phyloP scores from a whole-genome alignment of 306 rosid genomes.

The Cucumis hystrix region DNA sequence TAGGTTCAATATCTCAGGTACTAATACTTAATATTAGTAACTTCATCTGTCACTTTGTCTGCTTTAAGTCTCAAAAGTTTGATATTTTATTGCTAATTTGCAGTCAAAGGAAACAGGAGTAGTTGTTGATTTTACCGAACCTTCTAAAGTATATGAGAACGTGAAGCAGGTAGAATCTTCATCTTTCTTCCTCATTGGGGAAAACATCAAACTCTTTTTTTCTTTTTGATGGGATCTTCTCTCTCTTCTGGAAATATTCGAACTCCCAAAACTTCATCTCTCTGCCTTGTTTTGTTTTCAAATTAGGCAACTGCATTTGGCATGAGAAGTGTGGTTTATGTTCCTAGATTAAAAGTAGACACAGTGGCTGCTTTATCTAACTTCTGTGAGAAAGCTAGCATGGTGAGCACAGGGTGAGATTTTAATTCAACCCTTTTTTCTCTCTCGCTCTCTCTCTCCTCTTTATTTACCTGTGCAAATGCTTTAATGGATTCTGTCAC shows the following conservation, averaged over 20 bases:
- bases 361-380: slow-evolving; percentile 61
- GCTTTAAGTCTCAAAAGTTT: background rate
- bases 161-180: slow-evolving; percentile 64
- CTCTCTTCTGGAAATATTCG: background rate
- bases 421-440: background rate
- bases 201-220: background rate
- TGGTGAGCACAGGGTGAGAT: slow-evolving; percentile 95
- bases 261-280: background rate
- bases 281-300: background rate
- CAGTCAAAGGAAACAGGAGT: slow-evolving; percentile 69
- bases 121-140: slow-evolving; percentile 78
- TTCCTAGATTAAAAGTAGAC: slow-evolving; percentile 41
- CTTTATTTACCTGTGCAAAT: background rate
- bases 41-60: background rate
- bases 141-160: slow-evolving; percentile 79
- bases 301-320: slow-evolving; percentile 86
- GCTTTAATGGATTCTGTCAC: slow-evolving; percentile 1
- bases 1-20: slow-evolving; percentile 95
- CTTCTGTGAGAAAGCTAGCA: slow-evolving; percentile 90
- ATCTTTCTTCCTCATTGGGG: background rate
- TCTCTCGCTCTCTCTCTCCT: background rate
- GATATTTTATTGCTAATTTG: slow-evolving; percentile 9
- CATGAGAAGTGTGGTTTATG: slow-evolving; percentile 73
- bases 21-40: background rate
- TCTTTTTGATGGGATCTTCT: background rate